Evolutionary conservation across 345 rosid species (phyloP), one percentile per base, ranked within the genome.

Genomic region (Geranium rotundifolium): DNA sequence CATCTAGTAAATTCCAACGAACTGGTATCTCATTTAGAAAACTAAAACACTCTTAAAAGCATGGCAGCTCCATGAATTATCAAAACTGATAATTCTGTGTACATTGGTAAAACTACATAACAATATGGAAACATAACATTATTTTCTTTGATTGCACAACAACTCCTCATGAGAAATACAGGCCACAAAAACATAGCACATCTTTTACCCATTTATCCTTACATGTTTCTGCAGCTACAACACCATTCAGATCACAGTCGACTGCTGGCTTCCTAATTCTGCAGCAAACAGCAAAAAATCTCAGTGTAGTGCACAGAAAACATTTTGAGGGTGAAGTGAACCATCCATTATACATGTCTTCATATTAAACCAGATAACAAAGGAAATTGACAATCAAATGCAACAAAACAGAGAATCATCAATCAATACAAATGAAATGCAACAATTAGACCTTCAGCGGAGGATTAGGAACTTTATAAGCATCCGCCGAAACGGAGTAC

Each of bases 401-500:
- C 52, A 9, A 46, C 52, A 46, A 14, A 46, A 14, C 8, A 46
- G 14, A 46, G 52, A 46, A 46, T 37, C 7, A 37, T 37, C 12
- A 46, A 46, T 9, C 15, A 46, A 7, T 7, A 34, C 10, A 34
- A 34, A 34, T 34, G 7, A 34, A 12, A 46, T 46, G 52, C 16
- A 14, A 46, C 14, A 46, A 46, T 46, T 46, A 46, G 16, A 82
- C 88, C 88, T 77, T 82, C 57, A 68, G 59, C 56, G 73, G 73
- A 72, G 72, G 67, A 19, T 75, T 82, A 19, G 79, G 72, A 58
- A 84, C 80, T 65, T 70, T 81, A 67, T 84, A 87, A 19, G 80
- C 81, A 58, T 82, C 90, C 2, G 79, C 76, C 29, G 90, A 77
- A 30, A 82, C 64, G 1, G 82, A 82, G 59, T 72, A 75, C 80